Evolutionary conservation across 345 rosid species (phyloP), one percentile per base, ranked within the genome.

Genomic region (Combretum micranthum): DNA sequence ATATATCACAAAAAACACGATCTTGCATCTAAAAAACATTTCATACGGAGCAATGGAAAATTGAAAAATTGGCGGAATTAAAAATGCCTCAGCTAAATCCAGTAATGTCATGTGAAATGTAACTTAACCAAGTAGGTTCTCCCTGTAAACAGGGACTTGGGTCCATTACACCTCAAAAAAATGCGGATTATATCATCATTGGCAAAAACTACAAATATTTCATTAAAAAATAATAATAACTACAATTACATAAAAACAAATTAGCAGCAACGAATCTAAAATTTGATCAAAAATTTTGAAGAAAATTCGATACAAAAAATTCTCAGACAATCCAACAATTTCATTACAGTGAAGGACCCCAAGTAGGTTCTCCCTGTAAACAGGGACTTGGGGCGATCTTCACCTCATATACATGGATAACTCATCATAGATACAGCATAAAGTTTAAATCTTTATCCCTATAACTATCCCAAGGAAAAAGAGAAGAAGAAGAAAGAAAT

Each of bases 121-220:
- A 77, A 81, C 73, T 77, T 73, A 67, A 32, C 48, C 73, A 64
- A 76, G 78, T 84, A 49, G 70, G 88, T 84, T 52, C 32, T 39
- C 55, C 42, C 25, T 39, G 23, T 32, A 22, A 52, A 77, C 82
- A 75, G 81, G 81, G 78, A 15, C 90, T 78, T 73, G 74, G 71
- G 64, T 75, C 77, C 80, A 71, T 86, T 68, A 67, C 68, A 78
- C 73, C 81, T 82, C 88, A 68, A 15, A 12, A 13, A 17, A 42
- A n/a, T n/a, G 19, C 55, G 81, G 82, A 75, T 80, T 54, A 11
- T 0, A 52, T 80, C 85, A 5, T 83, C 88, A 65, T 37, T 0
- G 63, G 72, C 80, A 49, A 4, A 8, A 9, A 48, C 1, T 17
- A 13, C 19, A 13, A 48, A n/a, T 8, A 17, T 4, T 8, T 15